Evolutionary conservation across 192 early-diverging fungal genomes (phyloP), one percentile per base, ranked within the genome.

Genomic region (Umbelopsis isabellina): DNA sequence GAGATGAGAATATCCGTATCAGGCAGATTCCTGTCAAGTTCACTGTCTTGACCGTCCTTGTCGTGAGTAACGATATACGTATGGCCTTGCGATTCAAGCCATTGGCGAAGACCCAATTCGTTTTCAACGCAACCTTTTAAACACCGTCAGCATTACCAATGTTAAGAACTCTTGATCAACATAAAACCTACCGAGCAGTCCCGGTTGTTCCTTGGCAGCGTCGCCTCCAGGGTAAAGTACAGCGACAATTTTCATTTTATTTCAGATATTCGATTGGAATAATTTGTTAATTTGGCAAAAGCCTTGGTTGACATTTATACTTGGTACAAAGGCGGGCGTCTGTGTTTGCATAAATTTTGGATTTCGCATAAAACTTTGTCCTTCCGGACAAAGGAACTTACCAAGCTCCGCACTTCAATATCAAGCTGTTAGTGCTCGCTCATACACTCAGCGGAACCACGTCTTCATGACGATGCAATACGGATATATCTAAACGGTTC

Each of bases 1-100:
- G 72, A 49, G 49, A 73, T 73, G 13, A 73, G 37, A 27, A 73
- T 55, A 22, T 73, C 67, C 13, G 72, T 69, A 35, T 73, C 72
- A 22, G 51, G 66, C 49, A 73, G 35, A 35, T 73, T 44, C 47
- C 72, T 73, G 48, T 73, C 72, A 27, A 73, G 64, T 70, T 73
- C 65, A 22, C 45, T 25, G 33, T 65, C 33, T 6, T 35, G 44
- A 22, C n/a, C 21, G 12, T 47, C 65, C 65, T 66, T 66, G 65
- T 66, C 65, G 18, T 66, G 18, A 46, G 44, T 66, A 1, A 66
- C 65, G 21, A 66, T 16, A 22, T 27, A 66, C 2, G 41, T 48
- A 66, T 66, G 65, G 0, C 65, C 65, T 23, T 66, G 41, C 2
- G 45, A 47, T 20, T 66, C 65, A 27, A 66, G 65, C 65, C 65